Evolutionary conservation across 1,284 basidiomycete genomes (phyloP).

Genomic region (Anthracocystis panici-leucophaei): DNA sequence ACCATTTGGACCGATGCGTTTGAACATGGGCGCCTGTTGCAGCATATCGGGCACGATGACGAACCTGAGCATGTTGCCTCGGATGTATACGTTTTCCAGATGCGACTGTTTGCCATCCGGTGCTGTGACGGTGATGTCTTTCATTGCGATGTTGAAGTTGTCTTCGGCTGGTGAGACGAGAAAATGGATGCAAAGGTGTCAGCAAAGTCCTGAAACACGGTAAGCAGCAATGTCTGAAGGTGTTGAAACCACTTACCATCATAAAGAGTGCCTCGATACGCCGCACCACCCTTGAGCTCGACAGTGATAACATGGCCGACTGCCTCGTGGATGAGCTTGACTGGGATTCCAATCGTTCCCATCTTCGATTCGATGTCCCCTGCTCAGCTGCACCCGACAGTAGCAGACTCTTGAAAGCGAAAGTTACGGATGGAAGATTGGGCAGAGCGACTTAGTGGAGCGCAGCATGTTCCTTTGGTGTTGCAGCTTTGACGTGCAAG

Average conservation of each 20-base stretch:
- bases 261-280: slow-evolving; percentile 95
- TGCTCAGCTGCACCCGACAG: not conserved
- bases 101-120: slow-evolving; percentile 99
- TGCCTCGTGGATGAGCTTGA: slow-evolving; percentile 72
- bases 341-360: slow-evolving; percentile 69
- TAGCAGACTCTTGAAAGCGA: not conserved
- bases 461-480: too few species aligned
- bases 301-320: slow-evolving; percentile 96
- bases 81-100: slow-evolving; percentile 98
- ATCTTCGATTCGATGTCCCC: slow-evolving; percentile 17
- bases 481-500: slow-evolving; percentile 9
- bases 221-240: not conserved
- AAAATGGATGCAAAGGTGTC: not conserved
- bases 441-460: not conserved
- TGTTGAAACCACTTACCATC: slow-evolving; percentile 72
- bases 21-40: slow-evolving; percentile 99
- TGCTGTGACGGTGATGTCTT: slow-evolving; percentile 96
- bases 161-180: slow-evolving; percentile 82
- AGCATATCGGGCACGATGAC: slow-evolving; percentile 99
- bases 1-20: slow-evolving; percentile 95
- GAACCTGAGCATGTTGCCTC: slow-evolving; percentile 90
- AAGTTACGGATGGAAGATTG: not conserved
- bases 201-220: not conserved
- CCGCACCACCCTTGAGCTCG: slow-evolving; percentile 95
- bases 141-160: slow-evolving; percentile 95